Conservation (phyloP, 345 rosid species). For the Arabis alpina region DNA sequence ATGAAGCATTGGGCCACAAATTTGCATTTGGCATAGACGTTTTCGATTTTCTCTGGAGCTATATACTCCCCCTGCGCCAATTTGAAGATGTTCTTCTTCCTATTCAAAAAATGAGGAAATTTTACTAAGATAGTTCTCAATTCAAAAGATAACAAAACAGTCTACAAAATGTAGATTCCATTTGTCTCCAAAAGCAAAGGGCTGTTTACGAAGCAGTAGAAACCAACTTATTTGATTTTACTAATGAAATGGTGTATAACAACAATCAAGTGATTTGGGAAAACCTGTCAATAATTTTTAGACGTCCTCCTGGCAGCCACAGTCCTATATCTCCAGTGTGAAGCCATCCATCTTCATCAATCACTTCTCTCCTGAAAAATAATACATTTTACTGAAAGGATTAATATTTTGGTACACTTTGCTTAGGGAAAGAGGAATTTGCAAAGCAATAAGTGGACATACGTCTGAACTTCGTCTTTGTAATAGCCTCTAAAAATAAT, state of each 20-base stretch:
- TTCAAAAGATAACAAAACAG: slow-evolving; percentile 6
- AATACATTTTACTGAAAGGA: slow-evolving; percentile 23
- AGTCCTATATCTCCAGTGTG: slow-evolving; percentile 95
- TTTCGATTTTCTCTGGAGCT: slow-evolving; percentile 99
- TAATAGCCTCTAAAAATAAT: slow-evolving; percentile 76
- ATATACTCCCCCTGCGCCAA: slow-evolving; percentile 99
- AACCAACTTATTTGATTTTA: slow-evolving; percentile 10
- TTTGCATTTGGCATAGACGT: slow-evolving; percentile 88
- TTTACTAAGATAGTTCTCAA: slow-evolving; percentile 1
- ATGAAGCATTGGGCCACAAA: slow-evolving; percentile 83
- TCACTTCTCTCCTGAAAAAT: slow-evolving; percentile 74
- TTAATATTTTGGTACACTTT: slow-evolving; percentile 9
- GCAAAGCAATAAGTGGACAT: slow-evolving; percentile 23
- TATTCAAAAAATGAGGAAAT: slow-evolving; percentile 40
- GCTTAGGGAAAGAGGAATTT: slow-evolving; percentile 12
- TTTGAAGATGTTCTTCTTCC: slow-evolving; percentile 99
- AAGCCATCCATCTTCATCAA: slow-evolving; percentile 95
- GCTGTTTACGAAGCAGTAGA: too few relatives aligned
- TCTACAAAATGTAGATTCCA: not conserved
- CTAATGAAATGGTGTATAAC: slow-evolving; percentile 11
- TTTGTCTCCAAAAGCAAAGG: too few relatives aligned
- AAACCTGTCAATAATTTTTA: slow-evolving; percentile 94
- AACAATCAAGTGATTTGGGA: slow-evolving; percentile 8
- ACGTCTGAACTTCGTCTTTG: slow-evolving; percentile 97
- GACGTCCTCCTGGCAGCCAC: slow-evolving; percentile 93